These are phyloP conservation scores for Cercophora sp. DNA, from an alignment of 495 filamentous ascomycete genomes.

Conservation along the genomic window DNA sequence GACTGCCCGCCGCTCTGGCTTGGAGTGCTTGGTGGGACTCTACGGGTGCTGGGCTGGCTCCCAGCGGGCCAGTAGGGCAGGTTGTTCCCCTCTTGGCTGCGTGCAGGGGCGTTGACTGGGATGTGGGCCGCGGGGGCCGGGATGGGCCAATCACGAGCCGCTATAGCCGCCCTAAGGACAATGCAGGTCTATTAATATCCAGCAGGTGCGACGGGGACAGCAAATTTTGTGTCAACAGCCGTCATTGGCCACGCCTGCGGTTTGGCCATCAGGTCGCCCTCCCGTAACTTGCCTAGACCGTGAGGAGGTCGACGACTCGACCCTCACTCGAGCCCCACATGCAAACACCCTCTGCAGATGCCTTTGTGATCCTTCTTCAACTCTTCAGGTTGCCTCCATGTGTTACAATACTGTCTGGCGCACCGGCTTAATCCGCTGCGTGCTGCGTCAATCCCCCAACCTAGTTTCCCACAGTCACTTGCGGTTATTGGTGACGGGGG, in stretches of 20 bases:
- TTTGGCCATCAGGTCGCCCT: conserved; percentile 11
- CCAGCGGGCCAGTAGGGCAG: conserved; percentile 9
- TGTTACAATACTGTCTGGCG: too few relatives aligned
- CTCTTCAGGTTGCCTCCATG: too few relatives aligned
- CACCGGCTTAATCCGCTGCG: too few relatives aligned
- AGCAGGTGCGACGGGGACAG: conserved; percentile 22
- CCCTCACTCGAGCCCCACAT: too few relatives aligned
- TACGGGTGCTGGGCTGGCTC: background rate
- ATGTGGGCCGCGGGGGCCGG: conserved; percentile 20
- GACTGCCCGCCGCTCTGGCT: background rate
- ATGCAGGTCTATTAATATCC: conserved; percentile 31
- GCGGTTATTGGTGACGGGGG: too few relatives aligned
- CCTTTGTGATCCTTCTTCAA: too few relatives aligned
- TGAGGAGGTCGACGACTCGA: too few relatives aligned
- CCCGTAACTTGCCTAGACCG: conserved; percentile 8
- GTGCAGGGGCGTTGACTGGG: conserved; percentile 22
- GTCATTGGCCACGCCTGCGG: conserved; percentile 20
- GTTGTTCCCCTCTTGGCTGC: conserved; percentile 18
- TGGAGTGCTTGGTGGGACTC: too few relatives aligned
- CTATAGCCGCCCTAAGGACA: conserved; percentile 17
- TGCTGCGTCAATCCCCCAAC: too few relatives aligned
- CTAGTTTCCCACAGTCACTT: too few relatives aligned
- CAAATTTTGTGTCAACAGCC: conserved; percentile 22
- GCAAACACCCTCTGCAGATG: too few relatives aligned
- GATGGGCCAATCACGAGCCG: conserved; percentile 18